A percentile compares a stretch with the other conserved stretches of the same genome.
These are phyloP conservation scores for Rugonectria rugulosa DNA, from an alignment of 2,329 filamentous ascomycete species.

Conservation along the genomic window DNA sequence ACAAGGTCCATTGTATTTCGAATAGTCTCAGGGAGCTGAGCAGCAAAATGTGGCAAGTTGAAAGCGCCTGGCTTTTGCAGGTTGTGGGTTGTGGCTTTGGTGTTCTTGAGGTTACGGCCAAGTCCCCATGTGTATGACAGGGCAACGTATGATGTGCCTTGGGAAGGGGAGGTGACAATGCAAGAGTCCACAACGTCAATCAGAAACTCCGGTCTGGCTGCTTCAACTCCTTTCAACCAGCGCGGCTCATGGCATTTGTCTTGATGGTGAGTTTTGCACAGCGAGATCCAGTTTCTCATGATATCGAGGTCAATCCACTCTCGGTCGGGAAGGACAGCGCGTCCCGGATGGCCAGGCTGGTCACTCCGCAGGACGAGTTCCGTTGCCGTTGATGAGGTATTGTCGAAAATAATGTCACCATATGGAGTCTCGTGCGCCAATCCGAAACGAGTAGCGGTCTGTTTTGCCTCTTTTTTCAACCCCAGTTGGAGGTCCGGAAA, in stretches of 20 bases:
- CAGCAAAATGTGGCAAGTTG: constrained; percentile 4
- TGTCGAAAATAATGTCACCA: constrained; percentile 14
- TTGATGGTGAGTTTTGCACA: constrained; percentile 8
- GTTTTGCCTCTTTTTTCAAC: constrained; percentile 14
- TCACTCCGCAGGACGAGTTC: constrained; percentile 10
- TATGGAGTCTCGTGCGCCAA: constrained; percentile 7
- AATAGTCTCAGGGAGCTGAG: constrained; percentile 18
- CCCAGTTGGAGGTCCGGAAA: constrained; percentile 12
- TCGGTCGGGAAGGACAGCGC: constrained; percentile 9
- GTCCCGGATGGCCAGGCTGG: neutral
- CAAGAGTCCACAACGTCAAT: constrained; percentile 18
- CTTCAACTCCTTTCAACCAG: constrained; percentile 19
- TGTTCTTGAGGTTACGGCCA: constrained; percentile 18
- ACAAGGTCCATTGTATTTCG: constrained; percentile 17
- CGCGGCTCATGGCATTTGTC: constrained; percentile 13
- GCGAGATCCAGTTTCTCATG: constrained; percentile 4
- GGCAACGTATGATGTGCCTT: constrained; percentile 9
- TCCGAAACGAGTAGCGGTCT: constrained; percentile 15
- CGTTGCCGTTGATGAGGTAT: constrained; percentile 16
- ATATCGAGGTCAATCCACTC: constrained; percentile 18
- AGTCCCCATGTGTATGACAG: constrained; percentile 25
- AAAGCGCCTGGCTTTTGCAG: constrained; percentile 8
- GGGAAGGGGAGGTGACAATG: constrained; percentile 8
- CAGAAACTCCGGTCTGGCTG: constrained; percentile 11
- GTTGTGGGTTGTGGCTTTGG: neutral